Evolutionary conservation across 306 rosid species (phyloP).

Genomic region (Citrullus amarus): DNA sequence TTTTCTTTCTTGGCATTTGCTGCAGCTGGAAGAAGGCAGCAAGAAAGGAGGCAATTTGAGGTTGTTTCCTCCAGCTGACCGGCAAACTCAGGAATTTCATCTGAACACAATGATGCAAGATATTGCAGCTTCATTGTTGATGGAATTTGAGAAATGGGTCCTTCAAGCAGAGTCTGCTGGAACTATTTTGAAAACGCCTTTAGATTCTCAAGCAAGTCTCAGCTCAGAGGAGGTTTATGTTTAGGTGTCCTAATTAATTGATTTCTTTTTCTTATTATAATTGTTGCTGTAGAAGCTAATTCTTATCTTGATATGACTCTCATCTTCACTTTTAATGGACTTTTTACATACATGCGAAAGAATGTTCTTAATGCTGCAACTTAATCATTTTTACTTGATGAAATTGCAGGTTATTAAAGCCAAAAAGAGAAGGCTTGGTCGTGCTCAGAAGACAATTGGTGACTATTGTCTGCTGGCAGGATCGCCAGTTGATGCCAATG

Average conservation of each 20-base stretch:
- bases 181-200: constrained; percentile 88
- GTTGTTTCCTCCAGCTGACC: constrained; percentile 94
- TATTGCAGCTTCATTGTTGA: constrained; percentile 74
- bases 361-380: constrained; percentile 7
- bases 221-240: constrained; percentile 99
- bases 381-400: constrained; percentile 6
- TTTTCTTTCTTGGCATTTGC: not conserved
- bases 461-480: constrained; percentile 95
- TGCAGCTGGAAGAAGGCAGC: constrained; percentile 83
- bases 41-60: constrained; percentile 63
- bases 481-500: constrained; percentile 94
- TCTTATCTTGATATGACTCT: not conserved
- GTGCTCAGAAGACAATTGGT: constrained; percentile 95
- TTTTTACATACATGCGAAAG: not conserved
- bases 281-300: not conserved
- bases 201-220: constrained; percentile 99
- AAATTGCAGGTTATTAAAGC: constrained; percentile 80
- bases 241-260: constrained; percentile 77
- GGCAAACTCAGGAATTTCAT: constrained; percentile 68
- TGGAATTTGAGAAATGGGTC: constrained; percentile 98
- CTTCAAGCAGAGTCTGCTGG: constrained; percentile 95
- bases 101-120: constrained; percentile 96
- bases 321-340: not conserved
- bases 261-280: not conserved
- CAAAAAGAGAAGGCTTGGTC: constrained; percentile 91